Percentiles rank a stretch among this genome's conserved stretches.
Conservation (phyloP, 2,329 filamentous ascomycete genomes). For the Phyllosticta citribraziliensis region DNA sequence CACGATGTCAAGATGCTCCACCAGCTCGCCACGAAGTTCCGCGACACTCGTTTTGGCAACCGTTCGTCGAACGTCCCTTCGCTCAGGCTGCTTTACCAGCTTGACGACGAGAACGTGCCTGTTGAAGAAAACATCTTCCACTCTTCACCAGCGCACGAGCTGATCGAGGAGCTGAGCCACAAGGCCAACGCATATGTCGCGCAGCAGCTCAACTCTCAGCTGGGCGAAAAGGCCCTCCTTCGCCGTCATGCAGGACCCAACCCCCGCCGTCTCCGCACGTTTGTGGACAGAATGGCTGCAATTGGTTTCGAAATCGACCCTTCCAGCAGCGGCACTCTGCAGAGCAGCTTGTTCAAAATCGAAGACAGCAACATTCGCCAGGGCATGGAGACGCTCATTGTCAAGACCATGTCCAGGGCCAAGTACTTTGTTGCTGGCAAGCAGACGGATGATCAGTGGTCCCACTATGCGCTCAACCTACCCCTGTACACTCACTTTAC, state of each 20-base stretch:
- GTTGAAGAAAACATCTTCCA: constrained; percentile 96
- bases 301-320: constrained; percentile 86
- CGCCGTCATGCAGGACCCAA: constrained; percentile 81
- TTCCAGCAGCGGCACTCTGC: constrained; percentile 78
- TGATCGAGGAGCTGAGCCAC: constrained; percentile 90
- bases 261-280: constrained; percentile 76
- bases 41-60: constrained; percentile 74
- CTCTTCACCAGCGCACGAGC: constrained; percentile 76
- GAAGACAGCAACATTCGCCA: constrained; percentile 83
- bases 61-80: constrained; percentile 71
- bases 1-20: constrained; percentile 76
- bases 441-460: constrained; percentile 64
- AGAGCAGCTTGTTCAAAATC: constrained; percentile 91
- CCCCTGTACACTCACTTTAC: constrained; percentile 97
- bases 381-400: constrained; percentile 91
- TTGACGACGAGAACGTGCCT: constrained; percentile 96
- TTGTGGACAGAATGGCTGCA: constrained; percentile 85
- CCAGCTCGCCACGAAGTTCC: constrained; percentile 78
- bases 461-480: constrained; percentile 86
- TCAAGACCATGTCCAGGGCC: constrained; percentile 92
- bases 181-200: constrained; percentile 87
- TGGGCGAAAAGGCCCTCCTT: constrained; percentile 88
- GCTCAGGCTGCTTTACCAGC: constrained; percentile 79
- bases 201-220: constrained; percentile 64
- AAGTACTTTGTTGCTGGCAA: constrained; percentile 89